Evolutionary conservation across 192 early-diverging fungal species (phyloP).

Genomic region (Diversispora epigaea): DNA sequence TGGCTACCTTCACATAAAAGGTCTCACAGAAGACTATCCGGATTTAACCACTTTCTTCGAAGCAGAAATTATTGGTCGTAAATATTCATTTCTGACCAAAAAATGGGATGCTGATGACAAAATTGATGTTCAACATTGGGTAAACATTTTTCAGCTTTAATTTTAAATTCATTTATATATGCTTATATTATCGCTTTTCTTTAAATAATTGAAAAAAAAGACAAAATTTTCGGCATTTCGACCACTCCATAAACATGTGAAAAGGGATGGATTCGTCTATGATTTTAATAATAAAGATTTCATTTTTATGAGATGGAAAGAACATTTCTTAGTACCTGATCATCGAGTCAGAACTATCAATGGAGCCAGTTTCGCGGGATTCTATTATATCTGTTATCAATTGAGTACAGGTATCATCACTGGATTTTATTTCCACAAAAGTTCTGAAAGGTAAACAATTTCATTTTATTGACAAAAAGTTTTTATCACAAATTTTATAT

Average conservation of each 20-base stretch:
- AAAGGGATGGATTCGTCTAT: slow-evolving; percentile 47
- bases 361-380: slow-evolving; percentile 88
- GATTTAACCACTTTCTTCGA: slow-evolving; percentile 85
- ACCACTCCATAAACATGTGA: slow-evolving; percentile 48
- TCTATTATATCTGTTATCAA: slow-evolving; percentile 82
- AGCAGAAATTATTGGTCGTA: slow-evolving; percentile 81
- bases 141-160: slow-evolving; percentile 35
- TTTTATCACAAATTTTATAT: no score
- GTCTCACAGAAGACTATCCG: slow-evolving; percentile 76
- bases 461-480: background rate
- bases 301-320: slow-evolving; percentile 94
- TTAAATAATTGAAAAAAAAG: slow-evolving; percentile 23
- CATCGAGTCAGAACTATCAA: slow-evolving; percentile 71
- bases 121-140: slow-evolving; percentile 78
- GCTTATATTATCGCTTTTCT: background rate
- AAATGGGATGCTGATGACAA: slow-evolving; percentile 82
- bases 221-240: slow-evolving; percentile 50
- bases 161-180: background rate
- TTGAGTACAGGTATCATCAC: slow-evolving; percentile 58
- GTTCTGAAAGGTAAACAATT: slow-evolving; percentile 51
- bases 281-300: slow-evolving; percentile 52
- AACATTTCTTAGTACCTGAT: slow-evolving; percentile 88
- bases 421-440: slow-evolving; percentile 65
- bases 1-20: slow-evolving; percentile 82
- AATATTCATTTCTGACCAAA: slow-evolving; percentile 73